Base-by-base conservation (phyloP, 2,329 filamentous ascomycete species). In the Hortaea werneckii region DNA sequence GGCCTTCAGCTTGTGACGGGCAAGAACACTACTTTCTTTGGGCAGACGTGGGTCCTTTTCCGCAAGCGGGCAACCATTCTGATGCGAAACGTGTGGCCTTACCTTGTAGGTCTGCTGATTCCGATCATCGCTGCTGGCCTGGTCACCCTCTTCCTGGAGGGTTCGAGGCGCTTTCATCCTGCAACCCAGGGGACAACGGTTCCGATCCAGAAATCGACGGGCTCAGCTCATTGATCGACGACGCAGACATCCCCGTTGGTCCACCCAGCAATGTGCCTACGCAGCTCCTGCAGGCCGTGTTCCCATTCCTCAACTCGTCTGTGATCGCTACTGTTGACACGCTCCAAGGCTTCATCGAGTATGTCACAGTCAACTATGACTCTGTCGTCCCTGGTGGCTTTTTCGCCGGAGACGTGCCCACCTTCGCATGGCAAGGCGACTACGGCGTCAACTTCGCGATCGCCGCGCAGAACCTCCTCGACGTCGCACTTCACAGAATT, bases 381-480 rank as follows among this genome's bases (percentile, higher is more conserved):
- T 82, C 81, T 43, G 74, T 90, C 37, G 83, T 78, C 0, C 87
- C 85, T 0, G 86, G 83, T n/a, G 88, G 83, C 0, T 77, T 92
- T 60, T 95, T 85, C 72, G 68, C 94, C 1, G 77, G 83, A 12
- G 69, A 63, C 32, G 75, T 58, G 1, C 79, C 86, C 1, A 82
- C 82, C 0, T 73, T 92, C 50, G 81, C 83, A 1, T 94, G 85
- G 68, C 71, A 77, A 48, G 84, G 77, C 9, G 81, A 86, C 55
- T 66, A 73, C 7, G 72, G 76, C 5, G 68, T 90, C 26, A 75
- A 79, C 13, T 69, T 68, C 37, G 54, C 87, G 77, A 68, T 95
- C 76, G 62, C 95, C 79, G 60, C 83, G 71, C 73, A 95, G 73
- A 92, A 95, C 85, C 74, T 95, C 78, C 71, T 96, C 79, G 66